A percentile compares a stretch with the other conserved stretches of the same genome.
Evolutionary conservation across 345 rosid species (phyloP).

Genomic region (Triadica sebifera): DNA sequence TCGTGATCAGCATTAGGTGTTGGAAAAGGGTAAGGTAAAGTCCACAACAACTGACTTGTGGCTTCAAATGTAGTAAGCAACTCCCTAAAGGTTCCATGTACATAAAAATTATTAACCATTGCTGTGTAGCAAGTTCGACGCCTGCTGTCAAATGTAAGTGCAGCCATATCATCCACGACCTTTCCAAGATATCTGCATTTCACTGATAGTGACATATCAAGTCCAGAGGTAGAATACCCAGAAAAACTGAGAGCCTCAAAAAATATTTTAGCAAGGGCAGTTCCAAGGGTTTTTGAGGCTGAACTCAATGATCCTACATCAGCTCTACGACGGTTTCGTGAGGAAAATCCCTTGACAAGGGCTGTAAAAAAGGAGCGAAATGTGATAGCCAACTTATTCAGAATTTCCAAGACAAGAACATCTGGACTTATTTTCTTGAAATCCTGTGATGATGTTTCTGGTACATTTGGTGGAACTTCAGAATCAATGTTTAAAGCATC

Average conservation of each 20-base stretch:
- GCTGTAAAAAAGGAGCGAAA: constrained; percentile 73
- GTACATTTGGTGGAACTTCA: constrained; percentile 52
- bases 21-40: constrained; percentile 54
- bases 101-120: constrained; percentile 91
- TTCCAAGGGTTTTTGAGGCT: constrained; percentile 83
- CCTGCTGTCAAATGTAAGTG: constrained; percentile 75
- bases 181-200: constrained; percentile 94
- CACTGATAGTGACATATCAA: constrained; percentile 58
- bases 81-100: constrained; percentile 86
- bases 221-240: constrained; percentile 65
- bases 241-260: constrained; percentile 79
- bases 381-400: constrained; percentile 69
- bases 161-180: constrained; percentile 79
- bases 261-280: constrained; percentile 76
- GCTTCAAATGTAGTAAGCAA: constrained; percentile 93
- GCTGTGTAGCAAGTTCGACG: constrained; percentile 75
- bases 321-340: constrained; percentile 86
- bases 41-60: constrained; percentile 89
- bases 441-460: constrained; percentile 61
- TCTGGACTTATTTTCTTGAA: constrained; percentile 76
- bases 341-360: constrained; percentile 86
- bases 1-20: constrained; percentile 54
- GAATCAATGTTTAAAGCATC: constrained; percentile 69
- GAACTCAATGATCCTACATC: constrained; percentile 70
- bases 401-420: constrained; percentile 61